These are phyloP conservation scores for Pelargonium citronellum DNA, from an alignment of 441 rosid species.

Conservation along the genomic window DNA sequence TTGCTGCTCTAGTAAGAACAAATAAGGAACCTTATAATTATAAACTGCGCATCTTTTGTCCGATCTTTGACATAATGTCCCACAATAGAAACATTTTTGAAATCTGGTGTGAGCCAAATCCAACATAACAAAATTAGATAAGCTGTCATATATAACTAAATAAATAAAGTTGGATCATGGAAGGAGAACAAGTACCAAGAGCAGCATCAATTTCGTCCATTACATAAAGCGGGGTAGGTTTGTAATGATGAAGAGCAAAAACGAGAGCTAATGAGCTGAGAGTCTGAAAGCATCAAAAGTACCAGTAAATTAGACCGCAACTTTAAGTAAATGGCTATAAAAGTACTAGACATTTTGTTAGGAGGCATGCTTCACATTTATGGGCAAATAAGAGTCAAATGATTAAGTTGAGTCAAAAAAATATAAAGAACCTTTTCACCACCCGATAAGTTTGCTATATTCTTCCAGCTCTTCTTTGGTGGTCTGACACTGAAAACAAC, in stretches of 20 bases:
- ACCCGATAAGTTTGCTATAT: conserved; percentile 89
- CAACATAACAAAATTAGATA: background rate
- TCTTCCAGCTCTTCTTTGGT: conserved; percentile 99
- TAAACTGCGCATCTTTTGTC: conserved; percentile 90
- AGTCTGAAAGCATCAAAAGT: conserved; percentile 49
- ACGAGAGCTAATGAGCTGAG: conserved; percentile 94
- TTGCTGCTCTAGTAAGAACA: background rate
- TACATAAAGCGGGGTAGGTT: conserved; percentile 95
- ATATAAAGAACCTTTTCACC: conserved; percentile 76
- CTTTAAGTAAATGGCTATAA: background rate
- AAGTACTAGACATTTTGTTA: background rate
- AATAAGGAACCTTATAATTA: conserved; percentile 63
- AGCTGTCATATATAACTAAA: background rate
- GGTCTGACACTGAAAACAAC: conserved; percentile 98
- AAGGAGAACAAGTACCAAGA: conserved; percentile 44
- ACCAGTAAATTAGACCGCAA: conserved; percentile 10
- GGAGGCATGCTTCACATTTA: conserved; percentile 9
- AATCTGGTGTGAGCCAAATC: conserved; percentile 39
- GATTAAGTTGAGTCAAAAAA: background rate
- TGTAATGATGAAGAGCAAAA: conserved; percentile 98
- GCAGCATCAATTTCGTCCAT: conserved; percentile 99
- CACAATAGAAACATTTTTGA: conserved; percentile 94
- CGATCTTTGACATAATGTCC: conserved; percentile 96
- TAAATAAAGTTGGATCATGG: background rate
- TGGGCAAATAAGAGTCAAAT: background rate